These are phyloP conservation scores for Backusella liffmaniae DNA, from an alignment of 192 early-diverging fungal genomes.

Conservation along the genomic window DNA sequence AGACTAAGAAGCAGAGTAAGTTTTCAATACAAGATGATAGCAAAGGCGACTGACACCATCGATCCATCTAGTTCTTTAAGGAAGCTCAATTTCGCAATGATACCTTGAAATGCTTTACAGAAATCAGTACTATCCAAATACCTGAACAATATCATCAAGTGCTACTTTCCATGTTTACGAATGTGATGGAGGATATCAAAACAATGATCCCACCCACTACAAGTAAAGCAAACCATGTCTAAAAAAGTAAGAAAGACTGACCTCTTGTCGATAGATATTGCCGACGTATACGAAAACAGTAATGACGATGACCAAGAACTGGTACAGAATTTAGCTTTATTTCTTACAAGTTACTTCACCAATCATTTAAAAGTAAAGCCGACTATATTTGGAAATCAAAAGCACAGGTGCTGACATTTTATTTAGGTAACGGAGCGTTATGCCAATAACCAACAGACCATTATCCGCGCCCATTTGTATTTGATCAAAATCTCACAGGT, in stretches of 20 bases:
- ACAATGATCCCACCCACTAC: slow-evolving; percentile 66
- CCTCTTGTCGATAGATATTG: slow-evolving; percentile 54
- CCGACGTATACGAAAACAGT: slow-evolving; percentile 77
- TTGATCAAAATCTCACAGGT: slow-evolving; percentile 89
- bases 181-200: slow-evolving; percentile 69
- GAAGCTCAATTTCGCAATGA: slow-evolving; percentile 63
- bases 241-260: too few species aligned
- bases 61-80: slow-evolving; percentile 5
- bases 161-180: slow-evolving; percentile 81
- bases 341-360: slow-evolving; percentile 84
- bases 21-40: too few species aligned
- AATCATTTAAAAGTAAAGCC: slow-evolving; percentile 75
- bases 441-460: slow-evolving; percentile 47
- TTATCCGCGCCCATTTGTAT: slow-evolving; percentile 84
- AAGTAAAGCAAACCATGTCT: slow-evolving; percentile 12
- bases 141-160: slow-evolving; percentile 81
- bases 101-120: slow-evolving; percentile 94
- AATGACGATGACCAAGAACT: slow-evolving; percentile 91
- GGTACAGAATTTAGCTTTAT: slow-evolving; percentile 93
- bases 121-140: slow-evolving; percentile 86
- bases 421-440: slow-evolving; percentile 53
- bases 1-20: slow-evolving; percentile 77
- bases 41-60: background rate
- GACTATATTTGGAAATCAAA: background rate
- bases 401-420: background rate